These are phyloP conservation scores for Nigrospora osmanthi DNA, from an alignment of 2,329 filamentous ascomycete genomes.

Conservation along the genomic window DNA sequence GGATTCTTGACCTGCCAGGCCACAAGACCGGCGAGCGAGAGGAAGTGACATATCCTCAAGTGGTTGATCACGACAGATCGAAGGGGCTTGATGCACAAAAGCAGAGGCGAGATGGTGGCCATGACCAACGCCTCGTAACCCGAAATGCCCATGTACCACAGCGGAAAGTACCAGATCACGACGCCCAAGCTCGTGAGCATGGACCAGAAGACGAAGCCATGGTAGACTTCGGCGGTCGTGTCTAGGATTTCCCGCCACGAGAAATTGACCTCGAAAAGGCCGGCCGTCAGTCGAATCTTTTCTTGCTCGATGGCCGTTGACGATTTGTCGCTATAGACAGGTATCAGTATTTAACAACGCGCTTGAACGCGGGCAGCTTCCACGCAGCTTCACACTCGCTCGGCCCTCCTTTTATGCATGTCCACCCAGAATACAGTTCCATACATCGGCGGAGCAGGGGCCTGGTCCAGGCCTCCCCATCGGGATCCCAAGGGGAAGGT, in stretches of 20 bases:
- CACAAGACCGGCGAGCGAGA: constrained; percentile 70
- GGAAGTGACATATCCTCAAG: constrained; percentile 62
- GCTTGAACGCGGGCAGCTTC: too few species aligned
- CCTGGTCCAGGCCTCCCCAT: too few species aligned
- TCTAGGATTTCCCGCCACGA: constrained; percentile 70
- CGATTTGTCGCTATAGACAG: constrained; percentile 37
- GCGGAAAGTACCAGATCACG: constrained; percentile 92
- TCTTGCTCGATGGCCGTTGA: constrained; percentile 60
- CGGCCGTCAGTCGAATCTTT: constrained; percentile 66
- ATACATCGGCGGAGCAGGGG: too few species aligned
- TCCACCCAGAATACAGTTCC: too few species aligned
- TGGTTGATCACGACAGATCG: constrained; percentile 63
- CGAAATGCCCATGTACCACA: constrained; percentile 99
- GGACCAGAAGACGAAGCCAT: constrained; percentile 95
- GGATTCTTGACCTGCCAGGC: constrained; percentile 72
- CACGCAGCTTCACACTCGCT: constrained; percentile 14
- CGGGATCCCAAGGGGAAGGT: too few species aligned
- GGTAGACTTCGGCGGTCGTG: constrained; percentile 81
- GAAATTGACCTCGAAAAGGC: constrained; percentile 64
- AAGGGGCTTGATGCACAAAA: constrained; percentile 65
- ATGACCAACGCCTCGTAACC: constrained; percentile 90
- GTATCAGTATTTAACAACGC: neutral
- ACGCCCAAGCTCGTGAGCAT: constrained; percentile 84
- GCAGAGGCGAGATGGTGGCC: constrained; percentile 70
- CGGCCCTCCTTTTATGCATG: constrained; percentile 6